Base-by-base conservation (phyloP, 345 rosid species). In the Acer yangbiense region DNA sequence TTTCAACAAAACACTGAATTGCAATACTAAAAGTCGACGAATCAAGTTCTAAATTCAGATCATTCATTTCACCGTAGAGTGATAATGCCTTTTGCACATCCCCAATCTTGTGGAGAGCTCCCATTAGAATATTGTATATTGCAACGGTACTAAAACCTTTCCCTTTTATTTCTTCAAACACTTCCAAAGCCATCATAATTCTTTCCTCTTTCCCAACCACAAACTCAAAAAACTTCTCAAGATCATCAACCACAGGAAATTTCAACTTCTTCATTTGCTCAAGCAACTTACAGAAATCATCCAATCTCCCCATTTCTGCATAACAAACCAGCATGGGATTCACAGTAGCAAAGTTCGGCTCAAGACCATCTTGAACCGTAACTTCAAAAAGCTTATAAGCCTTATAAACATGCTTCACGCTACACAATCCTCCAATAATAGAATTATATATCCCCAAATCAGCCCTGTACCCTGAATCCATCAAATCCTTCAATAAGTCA, bases 391-490 rank as follows among this genome's bases (percentile, higher is more conserved):
- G 91, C 86, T 89, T 92, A 74, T 80, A 83, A 16, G 98, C 98
- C 80, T 90, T 94, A 82, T 92, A 94, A 52, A 91, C 89, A 74
- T 60, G 87, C 41, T 83, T 86, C 54, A 81, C 89, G 65, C 71
- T 79, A 77, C 98, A 95, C 65, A 93, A 76, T 63, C 99, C 98
- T 86, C 76, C 83, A 72, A 95, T 91, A 67, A 95, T 89, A 7
- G 97, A 87, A 86, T 87, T 92, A 69, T 93, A 91, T 69, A 95
- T 92, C 85, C 88, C 92, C 66, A 95, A 65, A 86, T 93, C 97
- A 69, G 97, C 93, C 21, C 93, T 86, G 58, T 92, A 92, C 70
- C 97, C 98, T 5, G 98, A 92, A 77, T 87, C 92, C 69, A 92
- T 83, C 82, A 95, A 82, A 88, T 93, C 99, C 84, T 91, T 84